Base-by-base conservation (phyloP, 1,139 yeast genomes). In the Wickerhamomyces sp. region DNA sequence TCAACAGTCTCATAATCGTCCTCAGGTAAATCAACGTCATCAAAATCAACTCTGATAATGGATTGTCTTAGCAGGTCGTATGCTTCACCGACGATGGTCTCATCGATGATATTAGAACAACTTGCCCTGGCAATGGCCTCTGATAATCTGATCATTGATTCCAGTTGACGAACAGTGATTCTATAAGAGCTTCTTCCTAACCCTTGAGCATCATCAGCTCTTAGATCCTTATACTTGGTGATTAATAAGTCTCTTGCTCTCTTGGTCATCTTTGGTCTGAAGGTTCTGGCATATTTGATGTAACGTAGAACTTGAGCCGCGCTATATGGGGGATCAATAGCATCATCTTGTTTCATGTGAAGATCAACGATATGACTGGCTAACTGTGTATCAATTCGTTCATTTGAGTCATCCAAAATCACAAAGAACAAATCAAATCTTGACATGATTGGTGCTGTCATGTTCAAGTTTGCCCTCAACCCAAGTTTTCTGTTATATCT, bases 391-490 rank as follows among this genome's bases (percentile, higher is more conserved):
- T 93, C 99, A 41, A 91, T 77, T 56, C 83, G 78, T 61, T 89
- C 97, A 60, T 93, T 93, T 62, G 97, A 88, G 61, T 94, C 99
- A 67, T 93, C 99, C 54, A 93, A 73, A 44, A 93, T 85, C 34
- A 93, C 98, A 62, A 94, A 93, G 64, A 94, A 94, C 54, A 94
- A 70, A 68, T 93, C 99, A 63, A 93, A 93, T 70, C 99, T 84
- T 33, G 98, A 91, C 97, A 93, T 93, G 64, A 93, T 93, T 3
- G 99, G 99, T 1, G 98, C 98, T n/a, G 97, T 88, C 97, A 93
- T 90, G 61, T 86, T 84, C 61, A 94, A 76, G 62, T 93, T 93
- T 44, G 96, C 83, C 52, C 96, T 74, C 50, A 93, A 74, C 2
- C 96, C 87, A 41, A 82, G 66, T 61, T 88, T 90, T 50, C 96